Evolutionary conservation across 495 filamentous ascomycete species (phyloP), one percentile per base, ranked within the genome.

Genomic region (Daldinia concentrica): DNA sequence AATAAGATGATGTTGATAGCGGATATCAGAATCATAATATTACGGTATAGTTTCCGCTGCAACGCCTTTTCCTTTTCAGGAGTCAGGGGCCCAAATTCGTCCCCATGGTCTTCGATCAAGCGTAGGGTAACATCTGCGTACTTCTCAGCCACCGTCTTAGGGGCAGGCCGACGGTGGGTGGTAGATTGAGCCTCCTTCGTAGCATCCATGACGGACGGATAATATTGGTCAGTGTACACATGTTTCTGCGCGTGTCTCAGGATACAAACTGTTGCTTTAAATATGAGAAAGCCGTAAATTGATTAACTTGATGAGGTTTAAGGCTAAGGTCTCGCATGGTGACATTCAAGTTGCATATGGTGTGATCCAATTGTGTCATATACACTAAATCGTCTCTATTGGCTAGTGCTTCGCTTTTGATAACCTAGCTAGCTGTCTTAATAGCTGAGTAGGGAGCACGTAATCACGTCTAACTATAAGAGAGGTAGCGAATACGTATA

Each of bases 1-100:
- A 48, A 48, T 24, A 48, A 24, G 17, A 48, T 48, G 43, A 48
- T 48, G 19, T 48, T 48, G 43, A 48, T 48, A 24, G 43, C 43
- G 0, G 43, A 48, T 48, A 48, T 48, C 19, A 48, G 19, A 22
- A 48, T 6, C 43, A 48, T 48, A 4, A 48, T 48, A 48, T 48
- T 0, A 3, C 43, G 43, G 11, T 48, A 48, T 6, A 48, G 19
- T 22, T 48, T 48, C 43, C 43, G 43, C 43, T 15, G 7, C 43
- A 48, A 48, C 17, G 19, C 17, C 43, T 24, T 48, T 22, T 48
- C 43, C 43, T 24, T 48, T 14, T 48, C 43, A 9, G 43, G 43
- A 4, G 43, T 48, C 19, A 48, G 9, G 3, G 43, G 43, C 19
- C 43, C 43, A 11, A 48, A 48, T 2, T 48, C 43, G 9, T 48